Evolutionary conservation across 2,329 filamentous ascomycete species (phyloP).

Genomic region (Leptodontidium sp.): DNA sequence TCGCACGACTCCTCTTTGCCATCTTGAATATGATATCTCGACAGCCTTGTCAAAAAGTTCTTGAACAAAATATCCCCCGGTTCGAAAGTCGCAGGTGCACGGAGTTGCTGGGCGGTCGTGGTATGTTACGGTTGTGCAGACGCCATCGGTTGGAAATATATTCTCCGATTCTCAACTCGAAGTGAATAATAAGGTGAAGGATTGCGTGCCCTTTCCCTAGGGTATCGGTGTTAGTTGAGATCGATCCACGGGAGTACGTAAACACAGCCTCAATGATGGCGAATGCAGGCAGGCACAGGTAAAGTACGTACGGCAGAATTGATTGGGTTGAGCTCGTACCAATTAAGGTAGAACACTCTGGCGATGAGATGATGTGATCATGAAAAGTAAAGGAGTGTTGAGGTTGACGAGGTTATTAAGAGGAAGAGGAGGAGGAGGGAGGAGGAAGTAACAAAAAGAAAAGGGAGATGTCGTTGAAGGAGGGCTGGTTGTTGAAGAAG

Average conservation of each 20-base stretch:
- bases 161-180: slow-evolving; percentile 1
- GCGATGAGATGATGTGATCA: slow-evolving; percentile 28
- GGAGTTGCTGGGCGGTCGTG: slow-evolving; percentile 6
- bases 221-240: slow-evolving; percentile 21
- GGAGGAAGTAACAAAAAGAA: slow-evolving; percentile 18
- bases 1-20: slow-evolving; percentile 42
- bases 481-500: neutral
- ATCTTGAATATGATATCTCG: slow-evolving; percentile 32
- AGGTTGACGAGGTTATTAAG: neutral
- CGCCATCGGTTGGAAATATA: slow-evolving; percentile 35
- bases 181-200: slow-evolving; percentile 27
- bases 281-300: neutral
- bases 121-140: slow-evolving; percentile 23
- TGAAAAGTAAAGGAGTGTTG: slow-evolving; percentile 32
- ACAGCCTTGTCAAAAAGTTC: slow-evolving; percentile 1
- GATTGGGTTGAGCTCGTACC: slow-evolving; percentile 27
- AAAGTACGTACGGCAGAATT: slow-evolving; percentile 25
- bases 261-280: slow-evolving; percentile 11
- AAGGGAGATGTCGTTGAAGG: slow-evolving; percentile 6
- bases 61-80: neutral
- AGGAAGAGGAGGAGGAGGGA: slow-evolving; percentile 9
- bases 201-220: slow-evolving; percentile 32
- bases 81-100: neutral
- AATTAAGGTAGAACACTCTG: slow-evolving; percentile 34
- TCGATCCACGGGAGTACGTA: slow-evolving; percentile 23